A percentile compares a stretch with the other conserved stretches of the same genome.
phyloP scores from a whole-genome alignment of 129 eudicot species.

The Tagetes erecta region DNA sequence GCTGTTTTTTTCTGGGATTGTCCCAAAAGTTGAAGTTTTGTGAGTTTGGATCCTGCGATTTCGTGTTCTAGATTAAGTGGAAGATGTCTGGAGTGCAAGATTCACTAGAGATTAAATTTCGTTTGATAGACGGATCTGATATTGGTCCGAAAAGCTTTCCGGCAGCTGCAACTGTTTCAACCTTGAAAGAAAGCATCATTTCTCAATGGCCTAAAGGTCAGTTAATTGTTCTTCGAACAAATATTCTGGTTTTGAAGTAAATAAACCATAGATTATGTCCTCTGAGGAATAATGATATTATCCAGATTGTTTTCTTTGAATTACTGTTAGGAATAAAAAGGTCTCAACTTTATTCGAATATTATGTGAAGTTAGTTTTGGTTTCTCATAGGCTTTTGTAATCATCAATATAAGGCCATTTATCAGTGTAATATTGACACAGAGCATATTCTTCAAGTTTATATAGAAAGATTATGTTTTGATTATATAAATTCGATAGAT shows the following conservation, averaged over 20 bases:
- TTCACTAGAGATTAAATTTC: constrained; percentile 75
- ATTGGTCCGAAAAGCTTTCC: constrained; percentile 85
- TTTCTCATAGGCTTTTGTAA: neutral
- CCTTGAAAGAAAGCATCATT: constrained; percentile 78
- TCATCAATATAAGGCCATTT: neutral
- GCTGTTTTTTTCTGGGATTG: constrained; percentile 22
- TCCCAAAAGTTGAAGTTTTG: constrained; percentile 29
- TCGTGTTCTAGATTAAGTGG: constrained; percentile 19
- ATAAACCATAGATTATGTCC: neutral
- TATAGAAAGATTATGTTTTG: neutral
- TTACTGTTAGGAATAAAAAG: neutral
- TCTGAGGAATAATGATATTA: neutral
- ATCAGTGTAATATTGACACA: neutral
- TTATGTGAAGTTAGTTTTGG: neutral
- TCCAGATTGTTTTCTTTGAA: neutral
- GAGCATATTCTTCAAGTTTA: neutral
- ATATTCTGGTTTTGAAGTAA: neutral
- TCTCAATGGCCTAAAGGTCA: constrained; percentile 93
- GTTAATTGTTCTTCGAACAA: constrained; percentile 14
- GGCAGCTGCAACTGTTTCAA: constrained; percentile 65
- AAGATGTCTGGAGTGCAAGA: constrained; percentile 75
- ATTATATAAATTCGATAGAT: neutral
- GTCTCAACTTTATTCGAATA: neutral
- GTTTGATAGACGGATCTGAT: constrained; percentile 82
- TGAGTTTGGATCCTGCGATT: constrained; percentile 30